Percentiles rank a stretch among this genome's conserved stretches.
Evolutionary conservation across 2,329 filamentous ascomycete genomes (phyloP).

Genomic region (Alternaria atra): DNA sequence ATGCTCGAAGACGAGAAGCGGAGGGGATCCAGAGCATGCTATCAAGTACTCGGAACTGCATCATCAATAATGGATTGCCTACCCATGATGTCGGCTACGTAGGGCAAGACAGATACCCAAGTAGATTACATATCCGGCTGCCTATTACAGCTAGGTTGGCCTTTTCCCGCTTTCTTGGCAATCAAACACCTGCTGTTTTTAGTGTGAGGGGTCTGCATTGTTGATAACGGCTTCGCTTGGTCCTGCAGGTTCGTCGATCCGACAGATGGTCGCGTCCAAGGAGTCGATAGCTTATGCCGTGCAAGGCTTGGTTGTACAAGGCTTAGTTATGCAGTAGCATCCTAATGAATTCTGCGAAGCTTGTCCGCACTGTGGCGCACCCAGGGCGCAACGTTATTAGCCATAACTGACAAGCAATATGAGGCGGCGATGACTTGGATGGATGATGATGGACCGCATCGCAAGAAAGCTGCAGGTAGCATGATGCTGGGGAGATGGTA

Average conservation of each 20-base stretch:
- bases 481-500: neutral
- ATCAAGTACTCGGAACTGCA: neutral
- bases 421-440: neutral
- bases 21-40: neutral
- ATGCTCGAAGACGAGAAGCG: neutral
- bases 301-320: neutral
- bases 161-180: neutral
- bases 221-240: neutral
- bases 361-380: neutral
- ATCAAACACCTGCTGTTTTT: neutral
- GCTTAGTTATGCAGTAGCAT: neutral
- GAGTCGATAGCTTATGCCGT: neutral
- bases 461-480: neutral
- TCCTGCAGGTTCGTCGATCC: neutral
- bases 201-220: neutral
- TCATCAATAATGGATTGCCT: neutral
- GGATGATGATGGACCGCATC: neutral
- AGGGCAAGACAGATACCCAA: neutral
- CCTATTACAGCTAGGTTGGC: neutral
- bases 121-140: constrained; percentile 1
- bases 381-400: too few species aligned
- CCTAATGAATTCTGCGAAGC: neutral
- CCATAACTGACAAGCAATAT: neutral
- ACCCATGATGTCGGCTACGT: neutral
- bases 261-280: neutral